Percentiles rank a stretch among this genome's conserved stretches.
Conservation (phyloP, 2,329 filamentous ascomycete genomes). For the Beauveria rudraprayagi region DNA sequence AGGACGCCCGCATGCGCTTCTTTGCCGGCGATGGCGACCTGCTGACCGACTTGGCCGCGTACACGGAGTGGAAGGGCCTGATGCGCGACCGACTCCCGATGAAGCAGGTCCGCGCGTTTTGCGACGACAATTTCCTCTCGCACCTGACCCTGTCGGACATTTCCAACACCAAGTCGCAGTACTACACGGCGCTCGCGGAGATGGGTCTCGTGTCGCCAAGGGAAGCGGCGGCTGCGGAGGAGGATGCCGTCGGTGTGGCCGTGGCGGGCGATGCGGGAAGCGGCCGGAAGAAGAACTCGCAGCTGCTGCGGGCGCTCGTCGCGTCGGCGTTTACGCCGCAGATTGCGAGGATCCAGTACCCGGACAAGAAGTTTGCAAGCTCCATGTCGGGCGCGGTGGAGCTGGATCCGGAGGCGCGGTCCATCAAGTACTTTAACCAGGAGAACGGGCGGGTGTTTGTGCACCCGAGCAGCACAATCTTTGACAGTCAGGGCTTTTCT, state of each 20-base stretch:
- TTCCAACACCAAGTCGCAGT: slow-evolving; percentile 75
- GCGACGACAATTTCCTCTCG: slow-evolving; percentile 77
- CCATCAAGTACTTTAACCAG: slow-evolving; percentile 87
- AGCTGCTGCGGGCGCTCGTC: slow-evolving; percentile 60
- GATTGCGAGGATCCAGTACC: slow-evolving; percentile 84
- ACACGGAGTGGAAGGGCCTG: slow-evolving; percentile 71
- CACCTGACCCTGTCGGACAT: slow-evolving; percentile 83
- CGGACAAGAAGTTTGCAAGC: slow-evolving; percentile 88
- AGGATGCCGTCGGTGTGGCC: slow-evolving; percentile 15
- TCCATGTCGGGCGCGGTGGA: slow-evolving; percentile 85
- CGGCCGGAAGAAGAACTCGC: slow-evolving; percentile 23
- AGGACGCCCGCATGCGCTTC: slow-evolving; percentile 67
- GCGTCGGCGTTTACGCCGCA: slow-evolving; percentile 75
- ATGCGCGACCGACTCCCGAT: slow-evolving; percentile 48
- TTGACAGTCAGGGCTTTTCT: slow-evolving; percentile 71
- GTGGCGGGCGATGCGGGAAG: slow-evolving; percentile 22
- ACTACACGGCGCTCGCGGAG: slow-evolving; percentile 76
- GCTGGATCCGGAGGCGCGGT: slow-evolving; percentile 82
- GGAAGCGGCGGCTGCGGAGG: slow-evolving; percentile 23
- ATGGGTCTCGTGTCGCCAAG: slow-evolving; percentile 61
- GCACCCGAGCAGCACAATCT: slow-evolving; percentile 81
- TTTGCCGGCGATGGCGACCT: slow-evolving; percentile 75
- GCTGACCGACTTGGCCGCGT: slow-evolving; percentile 77
- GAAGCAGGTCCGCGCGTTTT: slow-evolving; percentile 65
- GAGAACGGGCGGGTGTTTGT: slow-evolving; percentile 85